Conservation (phyloP, 768 basidiomycete species). For the Tulasnella sp. region DNA sequence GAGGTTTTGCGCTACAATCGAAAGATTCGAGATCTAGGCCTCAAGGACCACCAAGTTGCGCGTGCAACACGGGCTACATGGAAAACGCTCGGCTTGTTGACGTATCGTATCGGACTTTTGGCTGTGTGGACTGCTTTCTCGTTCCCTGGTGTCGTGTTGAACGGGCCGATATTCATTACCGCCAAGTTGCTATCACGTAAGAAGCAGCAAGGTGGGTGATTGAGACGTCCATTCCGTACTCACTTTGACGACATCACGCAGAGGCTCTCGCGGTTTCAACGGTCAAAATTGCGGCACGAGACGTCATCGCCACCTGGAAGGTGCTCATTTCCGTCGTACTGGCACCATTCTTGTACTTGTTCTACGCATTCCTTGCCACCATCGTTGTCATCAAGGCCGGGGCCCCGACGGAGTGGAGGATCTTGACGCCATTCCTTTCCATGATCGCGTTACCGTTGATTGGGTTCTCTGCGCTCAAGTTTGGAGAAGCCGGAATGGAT, state of each 20-base stretch:
- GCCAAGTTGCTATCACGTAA: constrained; percentile 76
- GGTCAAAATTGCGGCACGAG: constrained; percentile 90
- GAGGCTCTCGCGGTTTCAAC: constrained; percentile 92
- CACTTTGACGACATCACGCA: constrained; percentile 26
- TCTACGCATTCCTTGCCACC: constrained; percentile 74
- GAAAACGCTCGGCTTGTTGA: constrained; percentile 73
- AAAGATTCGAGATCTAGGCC: constrained; percentile 70
- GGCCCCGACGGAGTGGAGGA: constrained; percentile 46
- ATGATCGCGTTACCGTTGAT: constrained; percentile 68
- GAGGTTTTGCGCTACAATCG: constrained; percentile 88
- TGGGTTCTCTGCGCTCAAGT: constrained; percentile 88
- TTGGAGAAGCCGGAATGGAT: constrained; percentile 96
- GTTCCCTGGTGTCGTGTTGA: constrained; percentile 80
- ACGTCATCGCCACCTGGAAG: constrained; percentile 98
- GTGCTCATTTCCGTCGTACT: constrained; percentile 86
- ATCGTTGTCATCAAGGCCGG: constrained; percentile 55
- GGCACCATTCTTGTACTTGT: constrained; percentile 70
- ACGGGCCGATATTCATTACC: constrained; percentile 84
- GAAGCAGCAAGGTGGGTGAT: constrained; percentile 68
- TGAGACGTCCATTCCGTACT: not conserved
- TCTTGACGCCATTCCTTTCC: constrained; percentile 69
- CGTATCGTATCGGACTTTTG: constrained; percentile 70
- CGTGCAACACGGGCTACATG: constrained; percentile 72
- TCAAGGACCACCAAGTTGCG: constrained; percentile 91
- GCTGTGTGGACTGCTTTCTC: constrained; percentile 72